Conservation (phyloP, 371 early-diverging fungal species). For the Apophysomyces ossiformis region DNA sequence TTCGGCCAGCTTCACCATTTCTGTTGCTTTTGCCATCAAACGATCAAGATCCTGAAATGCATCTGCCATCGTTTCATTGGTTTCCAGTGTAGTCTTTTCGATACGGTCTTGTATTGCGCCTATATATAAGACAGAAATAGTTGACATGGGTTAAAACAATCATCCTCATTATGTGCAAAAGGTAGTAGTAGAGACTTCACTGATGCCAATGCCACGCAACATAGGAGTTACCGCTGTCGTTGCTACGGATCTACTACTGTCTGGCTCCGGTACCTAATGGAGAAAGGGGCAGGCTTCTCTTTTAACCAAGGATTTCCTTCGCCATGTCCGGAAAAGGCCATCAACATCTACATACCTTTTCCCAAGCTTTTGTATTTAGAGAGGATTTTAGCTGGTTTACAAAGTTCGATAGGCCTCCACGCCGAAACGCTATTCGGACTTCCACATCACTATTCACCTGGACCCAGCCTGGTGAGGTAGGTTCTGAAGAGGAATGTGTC, state of each 20-base stretch:
- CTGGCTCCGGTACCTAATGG: neutral
- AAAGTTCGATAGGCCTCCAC: slow-evolving; percentile 70
- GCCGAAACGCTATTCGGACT: slow-evolving; percentile 80
- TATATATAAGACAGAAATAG: slow-evolving; percentile 15
- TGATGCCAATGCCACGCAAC: slow-evolving; percentile 46
- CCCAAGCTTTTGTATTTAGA: slow-evolving; percentile 68
- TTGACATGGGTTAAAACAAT: neutral
- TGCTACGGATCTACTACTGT: slow-evolving; percentile 3
- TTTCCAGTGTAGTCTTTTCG: slow-evolving; percentile 63
- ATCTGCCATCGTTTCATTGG: slow-evolving; percentile 71
- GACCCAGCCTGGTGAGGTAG: slow-evolving; percentile 1
- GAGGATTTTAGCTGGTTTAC: slow-evolving; percentile 62
- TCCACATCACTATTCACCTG: slow-evolving; percentile 16
- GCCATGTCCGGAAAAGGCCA: too few relatives aligned
- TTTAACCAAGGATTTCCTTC: neutral
- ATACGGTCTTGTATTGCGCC: slow-evolving; percentile 79
- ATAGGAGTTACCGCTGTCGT: slow-evolving; percentile 11
- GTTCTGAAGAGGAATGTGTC: slow-evolving; percentile 28
- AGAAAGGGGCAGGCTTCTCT: neutral
- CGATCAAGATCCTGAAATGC: slow-evolving; percentile 89
- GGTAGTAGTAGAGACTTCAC: slow-evolving; percentile 24
- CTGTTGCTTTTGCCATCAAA: slow-evolving; percentile 83
- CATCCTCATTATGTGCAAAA: neutral
- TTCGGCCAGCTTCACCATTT: slow-evolving; percentile 86
- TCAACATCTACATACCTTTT: slow-evolving; percentile 29